Percentiles rank a stretch among this genome's conserved stretches.
Conservation (phyloP, 1,139 yeast genomes). For the Debaryomycetaceae sp. region DNA sequence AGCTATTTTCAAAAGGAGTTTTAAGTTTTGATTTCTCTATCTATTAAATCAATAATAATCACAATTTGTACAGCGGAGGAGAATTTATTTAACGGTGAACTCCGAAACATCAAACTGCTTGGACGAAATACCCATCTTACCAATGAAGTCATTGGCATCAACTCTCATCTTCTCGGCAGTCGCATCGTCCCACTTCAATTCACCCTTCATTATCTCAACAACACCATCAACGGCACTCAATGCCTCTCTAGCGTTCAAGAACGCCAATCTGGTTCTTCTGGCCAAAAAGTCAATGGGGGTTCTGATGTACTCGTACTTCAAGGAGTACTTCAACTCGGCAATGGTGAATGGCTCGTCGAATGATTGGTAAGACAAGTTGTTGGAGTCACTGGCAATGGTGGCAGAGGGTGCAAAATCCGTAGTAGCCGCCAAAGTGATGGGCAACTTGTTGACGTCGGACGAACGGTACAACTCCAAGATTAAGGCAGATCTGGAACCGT, state of each 20-base stretch:
- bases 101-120: constrained; percentile 35
- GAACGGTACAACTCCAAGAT: constrained; percentile 61
- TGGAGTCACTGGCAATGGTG: constrained; percentile 26
- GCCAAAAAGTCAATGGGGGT: constrained; percentile 89
- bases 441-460: constrained; percentile 53
- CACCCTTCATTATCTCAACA: constrained; percentile 78
- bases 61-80: background rate
- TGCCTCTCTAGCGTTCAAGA: constrained; percentile 86
- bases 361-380: constrained; percentile 42
- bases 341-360: constrained; percentile 87
- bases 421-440: constrained; percentile 54
- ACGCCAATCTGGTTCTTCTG: constrained; percentile 91
- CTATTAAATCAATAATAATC: constrained; percentile 3
- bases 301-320: constrained; percentile 80
- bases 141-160: constrained; percentile 54
- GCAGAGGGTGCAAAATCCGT: constrained; percentile 32
- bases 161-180: constrained; percentile 54
- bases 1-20: no score
- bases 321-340: constrained; percentile 83
- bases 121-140: constrained; percentile 51
- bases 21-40: background rate
- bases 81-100: constrained; percentile 14
- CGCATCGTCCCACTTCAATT: constrained; percentile 66
- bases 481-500: constrained; percentile 86
- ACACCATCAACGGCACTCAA: constrained; percentile 78